Evolutionary conservation across 164 flowering plant species (phyloP).

Genomic region (Sextonia rubra): DNA sequence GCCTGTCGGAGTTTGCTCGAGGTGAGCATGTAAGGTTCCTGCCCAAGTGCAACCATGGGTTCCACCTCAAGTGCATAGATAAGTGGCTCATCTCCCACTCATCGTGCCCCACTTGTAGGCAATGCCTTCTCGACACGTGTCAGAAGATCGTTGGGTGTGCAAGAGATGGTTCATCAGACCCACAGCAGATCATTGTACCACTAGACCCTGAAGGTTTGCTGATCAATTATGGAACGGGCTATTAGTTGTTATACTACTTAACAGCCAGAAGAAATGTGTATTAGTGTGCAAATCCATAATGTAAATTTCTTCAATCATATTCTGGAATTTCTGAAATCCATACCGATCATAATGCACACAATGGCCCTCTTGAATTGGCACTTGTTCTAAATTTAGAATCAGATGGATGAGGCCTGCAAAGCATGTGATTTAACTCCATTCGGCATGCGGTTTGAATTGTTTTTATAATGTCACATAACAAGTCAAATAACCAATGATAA

Average conservation of each 20-base stretch:
- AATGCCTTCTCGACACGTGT: conserved; percentile 52
- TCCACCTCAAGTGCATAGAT: conserved; percentile 77
- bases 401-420: too few relatives aligned
- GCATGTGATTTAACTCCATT: too few relatives aligned
- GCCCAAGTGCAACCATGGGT: conserved; percentile 83
- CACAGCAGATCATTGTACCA: conserved; percentile 33
- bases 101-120: conserved; percentile 84
- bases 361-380: too few relatives aligned
- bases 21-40: conserved; percentile 59
- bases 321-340: too few relatives aligned
- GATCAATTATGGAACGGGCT: conserved; percentile 25
- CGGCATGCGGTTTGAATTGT: background rate
- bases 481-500: background rate
- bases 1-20: conserved; percentile 58
- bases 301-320: background rate
- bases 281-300: background rate
- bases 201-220: conserved; percentile 59
- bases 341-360: too few relatives aligned
- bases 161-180: background rate
- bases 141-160: conserved; percentile 44
- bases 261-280: background rate
- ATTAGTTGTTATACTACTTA: background rate
- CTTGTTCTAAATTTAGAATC: too few relatives aligned
- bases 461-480: too few relatives aligned
- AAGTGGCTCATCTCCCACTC: conserved; percentile 79